Evolutionary conservation across 2,329 filamentous ascomycete genomes (phyloP).

Genomic region (Parascedosporium putredinis): DNA sequence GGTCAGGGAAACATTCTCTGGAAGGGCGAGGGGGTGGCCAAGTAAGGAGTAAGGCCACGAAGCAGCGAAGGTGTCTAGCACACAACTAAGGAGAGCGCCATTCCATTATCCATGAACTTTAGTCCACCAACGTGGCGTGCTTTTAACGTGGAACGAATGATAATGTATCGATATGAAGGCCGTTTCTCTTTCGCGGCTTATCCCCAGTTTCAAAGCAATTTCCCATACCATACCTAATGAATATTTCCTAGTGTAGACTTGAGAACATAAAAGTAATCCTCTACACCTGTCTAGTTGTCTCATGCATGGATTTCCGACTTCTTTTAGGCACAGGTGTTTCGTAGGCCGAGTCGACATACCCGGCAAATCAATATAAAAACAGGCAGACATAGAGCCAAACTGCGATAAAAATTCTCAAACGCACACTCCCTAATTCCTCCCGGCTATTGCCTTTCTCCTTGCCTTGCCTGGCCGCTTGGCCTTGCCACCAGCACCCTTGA

Average conservation of each 20-base stretch:
- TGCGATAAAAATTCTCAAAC: background rate
- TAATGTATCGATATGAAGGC: slow-evolving; percentile 8
- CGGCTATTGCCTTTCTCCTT: slow-evolving; percentile 12
- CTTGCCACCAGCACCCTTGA: slow-evolving; percentile 8
- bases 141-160: slow-evolving; percentile 4
- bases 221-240: background rate
- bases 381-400: background rate
- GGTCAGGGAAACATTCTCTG: too few species aligned
- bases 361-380: background rate
- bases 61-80: background rate
- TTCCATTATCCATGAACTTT: background rate
- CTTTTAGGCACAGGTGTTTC: too few species aligned
- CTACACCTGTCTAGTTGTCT: background rate
- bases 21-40: too few species aligned
- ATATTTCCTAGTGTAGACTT: background rate
- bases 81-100: too few species aligned
- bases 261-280: background rate
- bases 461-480: slow-evolving; percentile 12
- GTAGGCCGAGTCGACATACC: too few species aligned
- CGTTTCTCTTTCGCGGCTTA: background rate
- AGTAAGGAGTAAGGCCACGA: too few species aligned
- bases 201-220: background rate
- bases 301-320: too few species aligned
- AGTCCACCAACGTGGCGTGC: background rate
- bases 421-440: slow-evolving; percentile 8